Base-by-base conservation (phyloP, 768 basidiomycete species). In the Suillus ampliporus region DNA sequence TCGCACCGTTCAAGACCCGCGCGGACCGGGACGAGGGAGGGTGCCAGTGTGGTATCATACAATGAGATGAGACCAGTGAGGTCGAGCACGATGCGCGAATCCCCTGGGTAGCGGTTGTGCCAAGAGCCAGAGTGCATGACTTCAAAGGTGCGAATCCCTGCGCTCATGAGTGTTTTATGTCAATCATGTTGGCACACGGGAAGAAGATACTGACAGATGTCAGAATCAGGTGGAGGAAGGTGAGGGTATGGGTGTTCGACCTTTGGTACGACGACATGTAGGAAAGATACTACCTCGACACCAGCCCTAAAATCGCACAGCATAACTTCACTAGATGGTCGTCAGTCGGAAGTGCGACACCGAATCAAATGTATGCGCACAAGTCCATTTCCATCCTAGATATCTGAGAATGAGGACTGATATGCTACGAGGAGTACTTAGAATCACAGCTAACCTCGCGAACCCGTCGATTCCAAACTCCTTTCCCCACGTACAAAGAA, bases 341-440 rank as follows among this genome's bases (percentile, higher is more conserved):
- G 10, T 44, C 35, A 50, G 50, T 19, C 26, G n/a, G 52, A 31
- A 23, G n/a, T 26, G 47, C 23, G 19, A 7, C 34, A 15, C 40
- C 15, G 2, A 28, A 19, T 11, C 3, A 8, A 57, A 19, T 40
- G 34, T 3, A 19, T 21, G 70, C 81, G 66, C 64, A 83, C 82
- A 85, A 83, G 64, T 81, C 76, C 76, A 79, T 78, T 75, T 83
- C 80, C 82, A 83, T 82, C 63, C 80, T 82, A 43, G n/a, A 58
- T 7, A n/a, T 28, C 4, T 11, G 9, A 31, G 28, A 19, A 28
- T 50, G 10, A 50, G 34, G n/a, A n/a, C n/a, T 14, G 14, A n/a
- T 17, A 4, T 21, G 34, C 28, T 15, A 47, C 17, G 31, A 17
- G 7, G 9, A 3, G 41, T 13, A n/a, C n/a, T n/a, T n/a, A 14